Evolutionary conservation across 148 eudicot species (phyloP), one percentile per base, ranked within the genome.

Genomic region (Rhododendron vialii): DNA sequence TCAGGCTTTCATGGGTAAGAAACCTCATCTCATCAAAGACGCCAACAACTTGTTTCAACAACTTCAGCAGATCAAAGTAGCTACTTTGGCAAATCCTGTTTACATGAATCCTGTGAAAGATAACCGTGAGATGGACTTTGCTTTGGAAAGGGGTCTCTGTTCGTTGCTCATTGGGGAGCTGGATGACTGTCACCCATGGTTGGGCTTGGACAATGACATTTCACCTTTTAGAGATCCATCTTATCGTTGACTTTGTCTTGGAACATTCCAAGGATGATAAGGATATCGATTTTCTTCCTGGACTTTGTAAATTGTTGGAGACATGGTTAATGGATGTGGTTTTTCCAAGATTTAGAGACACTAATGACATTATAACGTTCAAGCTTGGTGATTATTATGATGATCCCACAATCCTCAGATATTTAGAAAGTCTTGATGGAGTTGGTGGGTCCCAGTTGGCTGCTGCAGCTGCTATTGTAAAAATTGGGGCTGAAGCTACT

Each of bases 251-350:
- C 45, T 97, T 97, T 90, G 95, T 95, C 63, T 82, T 92, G 82
- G 98, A 97, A 86, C 95, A 97, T 84, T 94, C 96, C 53, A 89
- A 84, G 82, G 93, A 92, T 87, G 93, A 94, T 83, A 87, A 92
- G 41, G 99, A 97, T 51, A 92, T 82, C 79, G 99, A 93, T 88
- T 90, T 87, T 41, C 96, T 97, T 88, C 98, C 96, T 38, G 99
- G 99, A 28, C 93, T 97, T 81, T 97, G 99, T 89, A 97, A 92
- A 88, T 89, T 97, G 87, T 88, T 97, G 89, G 99, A 97, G 90
- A 93, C 99, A 84, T 97, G 99, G 99, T 90, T 97, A 91, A 93
- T 90, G 91, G 98, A 95, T 85, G 99, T 95, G 84, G 98, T 97
- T 80, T 95, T 97, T 86, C 92, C 96, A 30, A 94, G 95, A 85